A percentile compares a stretch with the other conserved stretches of the same genome.
These are phyloP conservation scores for Saksenaea vasiformis DNA, from an alignment of 371 early-diverging fungal genomes.

Conservation along the genomic window DNA sequence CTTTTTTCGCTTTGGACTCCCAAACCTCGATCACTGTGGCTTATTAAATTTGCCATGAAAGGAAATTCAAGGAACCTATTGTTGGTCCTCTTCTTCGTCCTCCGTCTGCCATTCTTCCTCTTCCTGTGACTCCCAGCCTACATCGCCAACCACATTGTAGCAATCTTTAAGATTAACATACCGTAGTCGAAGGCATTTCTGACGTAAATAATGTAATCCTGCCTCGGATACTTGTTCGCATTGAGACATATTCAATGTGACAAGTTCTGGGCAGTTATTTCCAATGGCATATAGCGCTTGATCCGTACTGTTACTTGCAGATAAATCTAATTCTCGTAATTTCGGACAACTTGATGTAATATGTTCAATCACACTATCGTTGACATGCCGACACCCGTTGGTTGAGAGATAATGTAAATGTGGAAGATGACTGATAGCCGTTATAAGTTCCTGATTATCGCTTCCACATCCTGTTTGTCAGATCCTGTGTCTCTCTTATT, in stretches of 20 bases:
- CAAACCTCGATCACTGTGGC: conserved; percentile 1
- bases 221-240: conserved; percentile 18
- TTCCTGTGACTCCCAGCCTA: not conserved
- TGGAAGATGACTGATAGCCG: not conserved
- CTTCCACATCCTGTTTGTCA: not conserved
- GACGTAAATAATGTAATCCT: conserved; percentile 4
- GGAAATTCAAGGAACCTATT: too few species aligned
- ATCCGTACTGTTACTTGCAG: conserved; percentile 8
- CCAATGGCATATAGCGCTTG: conserved; percentile 5
- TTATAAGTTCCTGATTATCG: not conserved
- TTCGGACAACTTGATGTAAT: conserved; percentile 1
- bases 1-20: not conserved
- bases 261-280: conserved; percentile 7
- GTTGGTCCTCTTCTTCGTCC: not conserved
- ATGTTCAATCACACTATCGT: conserved; percentile 4
- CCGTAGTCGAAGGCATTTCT: conserved; percentile 6
- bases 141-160: conserved; percentile 15
- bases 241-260: conserved; percentile 6
- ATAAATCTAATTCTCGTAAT: conserved; percentile 12
- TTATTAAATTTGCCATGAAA: not conserved
- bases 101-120: conserved; percentile 13
- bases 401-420: conserved; percentile 3
- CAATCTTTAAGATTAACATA: conserved; percentile 16
- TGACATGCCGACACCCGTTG: conserved; percentile 1
- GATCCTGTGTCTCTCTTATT: not conserved